Evolutionary conservation across 805 yeast genomes (phyloP).

Genomic region (Limtongia smithiae): DNA sequence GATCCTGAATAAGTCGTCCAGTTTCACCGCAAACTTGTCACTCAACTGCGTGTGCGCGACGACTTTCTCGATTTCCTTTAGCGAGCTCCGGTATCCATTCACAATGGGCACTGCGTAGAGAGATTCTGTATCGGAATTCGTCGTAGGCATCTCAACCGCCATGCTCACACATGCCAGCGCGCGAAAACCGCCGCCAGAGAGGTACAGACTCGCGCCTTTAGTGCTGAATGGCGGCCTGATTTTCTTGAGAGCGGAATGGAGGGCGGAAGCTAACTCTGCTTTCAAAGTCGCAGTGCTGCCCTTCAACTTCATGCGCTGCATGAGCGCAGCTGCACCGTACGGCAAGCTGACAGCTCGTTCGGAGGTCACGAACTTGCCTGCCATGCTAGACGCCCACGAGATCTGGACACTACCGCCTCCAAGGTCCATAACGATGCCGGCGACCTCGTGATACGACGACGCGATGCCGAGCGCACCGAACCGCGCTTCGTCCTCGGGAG

Average conservation of each 20-base stretch:
- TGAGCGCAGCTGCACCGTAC: constrained; percentile 68
- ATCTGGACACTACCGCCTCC: constrained; percentile 70
- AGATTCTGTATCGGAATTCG: constrained; percentile 40
- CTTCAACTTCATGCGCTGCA: constrained; percentile 50
- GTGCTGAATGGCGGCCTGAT: constrained; percentile 10
- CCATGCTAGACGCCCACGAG: constrained; percentile 60
- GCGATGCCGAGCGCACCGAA: constrained; percentile 73
- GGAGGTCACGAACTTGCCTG: constrained; percentile 55
- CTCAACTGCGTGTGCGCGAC: constrained; percentile 49
- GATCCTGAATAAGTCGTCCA: constrained; percentile 55
- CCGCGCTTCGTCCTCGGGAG: constrained; percentile 62
- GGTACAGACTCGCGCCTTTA: constrained; percentile 56
- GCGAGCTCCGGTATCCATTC: constrained; percentile 63
- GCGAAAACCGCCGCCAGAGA: constrained; percentile 73
- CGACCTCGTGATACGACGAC: constrained; percentile 61
- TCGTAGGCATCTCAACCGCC: constrained; percentile 29
- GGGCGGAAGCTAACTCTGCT: constrained; percentile 51
- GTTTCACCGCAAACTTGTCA: constrained; percentile 15
- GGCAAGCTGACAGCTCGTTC: constrained; percentile 58
- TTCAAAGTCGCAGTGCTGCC: neutral
- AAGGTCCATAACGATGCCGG: constrained; percentile 67
- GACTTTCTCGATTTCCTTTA: constrained; percentile 49
- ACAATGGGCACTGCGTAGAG: constrained; percentile 67
- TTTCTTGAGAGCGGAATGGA: constrained; percentile 36
- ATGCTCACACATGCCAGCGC: constrained; percentile 58